Conservation (phyloP, 805 yeast genomes). For the Metschnikowia colocasiae region DNA sequence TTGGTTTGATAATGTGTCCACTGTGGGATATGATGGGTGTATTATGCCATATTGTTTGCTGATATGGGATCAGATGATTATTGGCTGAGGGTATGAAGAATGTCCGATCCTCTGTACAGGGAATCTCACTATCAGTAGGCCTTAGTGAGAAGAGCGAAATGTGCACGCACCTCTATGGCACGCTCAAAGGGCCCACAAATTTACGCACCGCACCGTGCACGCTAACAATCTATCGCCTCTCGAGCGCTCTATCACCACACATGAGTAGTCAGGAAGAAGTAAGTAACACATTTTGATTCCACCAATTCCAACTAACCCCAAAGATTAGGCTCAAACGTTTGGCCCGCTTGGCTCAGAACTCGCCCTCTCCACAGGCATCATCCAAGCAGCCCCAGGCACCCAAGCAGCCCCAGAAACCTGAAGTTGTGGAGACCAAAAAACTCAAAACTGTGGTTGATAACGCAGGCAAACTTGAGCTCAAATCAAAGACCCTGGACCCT, state of each 20-base stretch:
- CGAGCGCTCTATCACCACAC: neutral
- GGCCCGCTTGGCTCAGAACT: conserved; percentile 42
- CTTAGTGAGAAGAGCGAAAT: too few species aligned
- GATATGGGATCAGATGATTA: too few species aligned
- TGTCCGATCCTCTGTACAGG: too few species aligned
- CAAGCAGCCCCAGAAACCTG: too few species aligned
- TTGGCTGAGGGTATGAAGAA: too few species aligned
- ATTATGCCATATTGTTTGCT: too few species aligned
- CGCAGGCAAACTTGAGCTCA: neutral
- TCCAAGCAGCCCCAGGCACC: neutral
- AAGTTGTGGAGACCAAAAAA: conserved; percentile 1
- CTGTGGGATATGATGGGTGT: too few species aligned
- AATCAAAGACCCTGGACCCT: neutral
- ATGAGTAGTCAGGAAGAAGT: conserved; percentile 20
- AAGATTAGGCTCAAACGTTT: conserved; percentile 51
- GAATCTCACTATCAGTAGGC: too few species aligned
- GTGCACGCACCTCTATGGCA: neutral
- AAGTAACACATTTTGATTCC: conserved; percentile 5
- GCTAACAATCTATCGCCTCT: neutral
- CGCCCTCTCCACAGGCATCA: conserved; percentile 6
- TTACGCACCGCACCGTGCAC: neutral
- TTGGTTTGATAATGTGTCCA: too few species aligned
- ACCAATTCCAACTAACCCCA: conserved; percentile 6
- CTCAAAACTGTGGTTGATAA: neutral
- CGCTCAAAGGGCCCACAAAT: neutral